Base-by-base conservation (phyloP, 2,329 filamentous ascomycete species). In the Dactylonectria estremocensis region DNA sequence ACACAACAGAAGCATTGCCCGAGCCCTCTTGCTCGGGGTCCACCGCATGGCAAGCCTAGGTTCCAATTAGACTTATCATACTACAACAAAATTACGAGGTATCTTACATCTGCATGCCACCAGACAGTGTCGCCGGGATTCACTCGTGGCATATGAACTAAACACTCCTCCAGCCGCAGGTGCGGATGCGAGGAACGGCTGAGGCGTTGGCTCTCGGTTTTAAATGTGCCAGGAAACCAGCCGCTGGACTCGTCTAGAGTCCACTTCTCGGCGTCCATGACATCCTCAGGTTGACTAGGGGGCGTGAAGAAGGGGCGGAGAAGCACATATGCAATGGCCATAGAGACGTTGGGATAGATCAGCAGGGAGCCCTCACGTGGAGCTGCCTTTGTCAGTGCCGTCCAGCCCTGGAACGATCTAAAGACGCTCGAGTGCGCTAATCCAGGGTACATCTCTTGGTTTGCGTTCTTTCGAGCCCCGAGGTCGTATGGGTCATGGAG, bases 401-500 rank as follows among this genome's bases (percentile, higher is more conserved):
- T 84, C 83, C 81, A 84, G 37, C 82, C 82, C 68, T 83, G 81
- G 68, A 80, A 83, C 6, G 76, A 76, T 8, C 80, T 76, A 45
- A 83, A 77, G 6, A 83, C 81, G 2, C 77, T 76, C 0, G 80
- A 83, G 64, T 84, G 78, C 1, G 78, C 79, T 14, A 64, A 56
- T 5, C 80, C 82, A 7, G 77, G 73, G 67, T 81, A 83, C 20
- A 80, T 62, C 24, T 72, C 74, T 59, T 79, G 78, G 58, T 81
- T 73, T 1, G 81, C 81, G 2, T 69, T 64, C 52, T 80, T 77
- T 40, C 83, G 79, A 5, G 75, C 33, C 4, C 63, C 67, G 16
- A 84, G 73, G 68, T 84, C 78, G 61, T 80, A 84, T 6, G 74
- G 68, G 68, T 84, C 81, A 62, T 82, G 77, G 0, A 71, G 49